A percentile compares a stretch with the other conserved stretches of the same genome.
phyloP scores from a whole-genome alignment of 805 yeast species.

The Candida coquimbonensis region DNA sequence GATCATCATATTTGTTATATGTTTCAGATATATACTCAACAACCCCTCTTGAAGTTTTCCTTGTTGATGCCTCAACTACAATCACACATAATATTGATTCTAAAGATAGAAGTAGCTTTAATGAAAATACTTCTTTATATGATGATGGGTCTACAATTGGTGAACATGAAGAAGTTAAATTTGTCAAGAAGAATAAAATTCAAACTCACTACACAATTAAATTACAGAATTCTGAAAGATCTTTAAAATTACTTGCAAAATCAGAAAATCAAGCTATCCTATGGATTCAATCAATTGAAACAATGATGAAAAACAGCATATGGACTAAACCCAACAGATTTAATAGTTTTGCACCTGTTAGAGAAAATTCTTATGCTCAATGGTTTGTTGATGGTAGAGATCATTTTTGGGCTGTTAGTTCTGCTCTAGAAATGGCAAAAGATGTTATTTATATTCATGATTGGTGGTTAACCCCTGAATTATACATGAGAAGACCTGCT shows the following conservation, averaged over 20 bases:
- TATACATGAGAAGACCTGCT: constrained; percentile 89
- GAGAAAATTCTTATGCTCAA: constrained; percentile 82
- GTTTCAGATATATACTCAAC: constrained; percentile 84
- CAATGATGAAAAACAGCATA: constrained; percentile 57
- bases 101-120: constrained; percentile 27
- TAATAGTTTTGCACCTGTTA: constrained; percentile 86
- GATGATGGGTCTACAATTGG: constrained; percentile 25
- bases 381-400: constrained; percentile 98
- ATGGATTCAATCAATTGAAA: constrained; percentile 71
- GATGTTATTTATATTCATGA: constrained; percentile 94
- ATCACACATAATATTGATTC: constrained; percentile 39
- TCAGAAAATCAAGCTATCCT: constrained; percentile 56
- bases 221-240: constrained; percentile 71
- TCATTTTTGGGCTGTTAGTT: constrained; percentile 91
- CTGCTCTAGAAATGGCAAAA: constrained; percentile 87
- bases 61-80: constrained; percentile 74
- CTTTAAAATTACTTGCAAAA: constrained; percentile 61
- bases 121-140: constrained; percentile 29
- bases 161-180: constrained; percentile 12
- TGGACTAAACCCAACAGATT: constrained; percentile 79
- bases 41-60: constrained; percentile 82
- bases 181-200: constrained; percentile 28
- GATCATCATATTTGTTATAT: constrained; percentile 78
- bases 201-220: constrained; percentile 50
- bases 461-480: constrained; percentile 97